phyloP scores from a whole-genome alignment of 495 filamentous ascomycete genomes.

The Tuber calosporum region DNA sequence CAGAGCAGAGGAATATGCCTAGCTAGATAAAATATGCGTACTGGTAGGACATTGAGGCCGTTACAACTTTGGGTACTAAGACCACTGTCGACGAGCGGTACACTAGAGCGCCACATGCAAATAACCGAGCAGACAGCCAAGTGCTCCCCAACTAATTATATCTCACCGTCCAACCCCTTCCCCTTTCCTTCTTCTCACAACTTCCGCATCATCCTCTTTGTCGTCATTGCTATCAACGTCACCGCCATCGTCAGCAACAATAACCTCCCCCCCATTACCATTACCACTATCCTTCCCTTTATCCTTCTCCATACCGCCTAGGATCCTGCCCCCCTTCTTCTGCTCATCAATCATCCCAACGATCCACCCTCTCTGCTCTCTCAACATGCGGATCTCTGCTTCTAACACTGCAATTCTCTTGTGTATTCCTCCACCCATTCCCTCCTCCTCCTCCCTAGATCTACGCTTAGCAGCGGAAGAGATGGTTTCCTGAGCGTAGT shows the following conservation, averaged over 20 bases:
- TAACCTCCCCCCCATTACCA: background rate
- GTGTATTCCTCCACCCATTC: background rate
- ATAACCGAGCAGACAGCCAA: background rate
- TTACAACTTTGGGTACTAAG: background rate
- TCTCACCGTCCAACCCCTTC: background rate
- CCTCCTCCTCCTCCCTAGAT: background rate
- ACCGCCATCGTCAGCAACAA: background rate
- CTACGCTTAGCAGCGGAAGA: background rate
- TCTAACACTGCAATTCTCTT: conserved; percentile 17
- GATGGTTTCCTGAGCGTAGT: conserved; percentile 1
- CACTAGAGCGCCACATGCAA: background rate
- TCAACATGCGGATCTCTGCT: conserved; percentile 21
- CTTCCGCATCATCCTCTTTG: background rate
- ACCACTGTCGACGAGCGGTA: background rate
- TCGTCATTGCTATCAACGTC: background rate
- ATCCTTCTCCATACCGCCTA: background rate
- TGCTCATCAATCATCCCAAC: conserved; percentile 13
- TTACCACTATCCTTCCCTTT: background rate
- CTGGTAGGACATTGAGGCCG: background rate
- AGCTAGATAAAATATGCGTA: background rate
- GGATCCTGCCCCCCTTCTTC: background rate
- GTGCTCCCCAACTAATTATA: background rate
- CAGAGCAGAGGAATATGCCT: background rate
- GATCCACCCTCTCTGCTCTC: conserved; percentile 16
- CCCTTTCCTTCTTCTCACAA: background rate